Evolutionary conservation across 495 filamentous ascomycete species (phyloP), one percentile per base, ranked within the genome.

Genomic region (Aspergillus conjunctus): DNA sequence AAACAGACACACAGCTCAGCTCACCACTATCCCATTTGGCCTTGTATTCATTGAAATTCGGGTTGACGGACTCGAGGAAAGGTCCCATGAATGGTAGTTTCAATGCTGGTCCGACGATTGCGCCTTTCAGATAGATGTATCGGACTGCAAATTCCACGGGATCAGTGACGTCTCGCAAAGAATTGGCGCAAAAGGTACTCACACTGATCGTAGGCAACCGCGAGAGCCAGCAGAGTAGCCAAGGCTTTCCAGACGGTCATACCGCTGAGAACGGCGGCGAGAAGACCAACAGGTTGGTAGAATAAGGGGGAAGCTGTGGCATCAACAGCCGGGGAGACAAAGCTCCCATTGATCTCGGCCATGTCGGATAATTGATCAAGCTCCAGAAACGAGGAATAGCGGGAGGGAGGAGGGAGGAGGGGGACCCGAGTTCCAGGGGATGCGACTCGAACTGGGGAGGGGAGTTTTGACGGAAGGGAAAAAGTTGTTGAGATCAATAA

Each of bases 21-120:
- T 87, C 85, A 14, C 90, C 94, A 71, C 91, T 94, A 66, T 85
- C 69, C 93, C 93, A 98, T 83, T 98, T 96, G 32, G 82, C 87
- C 71, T 91, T 80, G 75, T 98, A 98, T 66, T 91, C 85, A 61
- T 87, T 84, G 76, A 97, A 97, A 59, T 93, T 91, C 50, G 94
- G 94, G 68, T 96, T 88, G 52, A 98, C 79, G 17, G 93, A 97
- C 70, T 96, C 76, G 44, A 98, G 82, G 75, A 98, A 98, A 9
- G 94, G 94, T 18, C 94, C 94, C 77, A 97, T 94, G 68, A 98
- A 97, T 18, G 94, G 94, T 45, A 91, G 81, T 76, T 98, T 98
- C 77, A 81, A 90, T 45, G 84, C 61, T 21, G 92, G 91, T 30
- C 94, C 94, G 45, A 83, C 83, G 69, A 98, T 96, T 4, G 85